These are phyloP conservation scores for Isabelozyma pseudorhagii DNA, from an alignment of 805 yeast genomes.

Conservation along the genomic window DNA sequence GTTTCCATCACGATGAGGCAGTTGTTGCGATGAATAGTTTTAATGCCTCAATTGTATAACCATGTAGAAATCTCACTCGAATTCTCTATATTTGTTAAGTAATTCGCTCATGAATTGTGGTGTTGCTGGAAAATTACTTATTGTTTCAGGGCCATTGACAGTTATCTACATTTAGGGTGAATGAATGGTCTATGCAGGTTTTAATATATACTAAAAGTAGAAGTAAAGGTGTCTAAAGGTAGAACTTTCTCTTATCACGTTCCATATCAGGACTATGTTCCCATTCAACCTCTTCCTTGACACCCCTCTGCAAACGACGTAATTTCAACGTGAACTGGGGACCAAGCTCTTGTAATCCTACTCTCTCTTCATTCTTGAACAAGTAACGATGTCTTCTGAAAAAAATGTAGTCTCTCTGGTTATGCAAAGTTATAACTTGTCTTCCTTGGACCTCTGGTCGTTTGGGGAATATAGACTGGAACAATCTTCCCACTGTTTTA, in stretches of 20 bases:
- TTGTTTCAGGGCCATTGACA: too few species aligned
- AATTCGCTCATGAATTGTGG: too few species aligned
- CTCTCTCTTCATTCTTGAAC: conserved; percentile 85
- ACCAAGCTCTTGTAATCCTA: conserved; percentile 93
- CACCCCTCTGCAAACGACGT: conserved; percentile 86
- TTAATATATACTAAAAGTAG: too few species aligned
- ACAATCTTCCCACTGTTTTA: conserved; percentile 85
- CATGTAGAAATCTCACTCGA: too few species aligned
- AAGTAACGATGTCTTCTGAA: conserved; percentile 93
- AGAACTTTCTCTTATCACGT: conserved; percentile 89
- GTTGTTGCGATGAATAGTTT: too few species aligned
- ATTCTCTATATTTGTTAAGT: too few species aligned
- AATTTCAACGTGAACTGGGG: conserved; percentile 92
- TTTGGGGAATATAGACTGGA: conserved; percentile 90
- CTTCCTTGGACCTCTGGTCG: conserved; percentile 93
- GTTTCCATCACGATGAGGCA: too few species aligned
- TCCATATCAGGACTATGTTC: conserved; percentile 97
- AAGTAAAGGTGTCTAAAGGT: conserved; percentile 44
- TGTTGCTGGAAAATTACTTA: too few species aligned
- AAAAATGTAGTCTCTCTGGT: conserved; percentile 92
- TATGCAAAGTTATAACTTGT: conserved; percentile 92
- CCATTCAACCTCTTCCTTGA: conserved; percentile 92
- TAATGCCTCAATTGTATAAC: too few species aligned
- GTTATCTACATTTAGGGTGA: too few species aligned
- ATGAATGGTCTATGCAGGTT: background rate